Conservation (phyloP, 805 yeast species). For the Jamesozyma hellenica region DNA sequence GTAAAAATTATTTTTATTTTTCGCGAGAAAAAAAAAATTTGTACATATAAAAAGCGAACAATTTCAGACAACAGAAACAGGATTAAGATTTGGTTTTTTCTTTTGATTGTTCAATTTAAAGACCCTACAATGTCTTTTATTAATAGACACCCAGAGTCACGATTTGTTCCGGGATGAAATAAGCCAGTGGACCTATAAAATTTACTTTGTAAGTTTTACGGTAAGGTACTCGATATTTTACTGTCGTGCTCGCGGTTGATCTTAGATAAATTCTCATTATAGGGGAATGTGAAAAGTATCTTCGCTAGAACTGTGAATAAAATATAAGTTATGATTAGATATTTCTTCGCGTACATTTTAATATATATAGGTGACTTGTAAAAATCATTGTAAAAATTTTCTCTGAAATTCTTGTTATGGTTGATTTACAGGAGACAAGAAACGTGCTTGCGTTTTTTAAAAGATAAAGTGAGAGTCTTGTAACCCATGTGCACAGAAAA, state of each 20-base stretch:
- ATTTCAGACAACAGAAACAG: too few species aligned
- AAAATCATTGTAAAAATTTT: background rate
- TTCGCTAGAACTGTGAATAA: slow-evolving; percentile 21
- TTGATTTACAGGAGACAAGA: too few species aligned
- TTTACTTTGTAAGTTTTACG: slow-evolving; percentile 7
- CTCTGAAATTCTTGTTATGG: too few species aligned
- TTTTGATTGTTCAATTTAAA: slow-evolving; percentile 1
- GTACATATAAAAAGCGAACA: too few species aligned
- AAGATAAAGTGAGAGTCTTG: too few species aligned
- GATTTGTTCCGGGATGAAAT: slow-evolving; percentile 26
- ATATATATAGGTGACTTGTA: background rate
- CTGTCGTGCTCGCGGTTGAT: slow-evolving; percentile 89
- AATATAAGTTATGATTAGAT: slow-evolving; percentile 21
- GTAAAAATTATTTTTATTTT: too few species aligned
- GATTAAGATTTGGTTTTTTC: too few species aligned
- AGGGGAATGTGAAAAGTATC: slow-evolving; percentile 14
- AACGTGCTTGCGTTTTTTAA: too few species aligned
- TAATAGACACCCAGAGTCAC: slow-evolving; percentile 71
- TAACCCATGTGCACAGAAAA: too few species aligned
- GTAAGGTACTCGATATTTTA: slow-evolving; percentile 12
- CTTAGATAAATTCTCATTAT: slow-evolving; percentile 49
- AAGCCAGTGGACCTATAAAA: slow-evolving; percentile 29
- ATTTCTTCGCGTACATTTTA: slow-evolving; percentile 12
- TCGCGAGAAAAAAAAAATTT: too few species aligned
- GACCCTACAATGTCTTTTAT: slow-evolving; percentile 35